Evolutionary conservation across 306 rosid genomes (phyloP).

Genomic region (Prinsepia uniflora): DNA sequence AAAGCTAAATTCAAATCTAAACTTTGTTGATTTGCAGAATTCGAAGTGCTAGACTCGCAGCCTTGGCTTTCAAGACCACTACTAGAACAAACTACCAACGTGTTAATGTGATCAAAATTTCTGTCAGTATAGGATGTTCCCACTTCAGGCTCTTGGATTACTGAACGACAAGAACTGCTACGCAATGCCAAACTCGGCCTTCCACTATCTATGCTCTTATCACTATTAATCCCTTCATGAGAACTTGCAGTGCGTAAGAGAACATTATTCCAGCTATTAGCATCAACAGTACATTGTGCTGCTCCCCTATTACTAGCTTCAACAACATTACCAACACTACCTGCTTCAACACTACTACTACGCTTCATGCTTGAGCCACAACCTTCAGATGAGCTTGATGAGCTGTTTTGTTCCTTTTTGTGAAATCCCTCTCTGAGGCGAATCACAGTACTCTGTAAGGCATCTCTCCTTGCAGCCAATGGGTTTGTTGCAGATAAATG

Average conservation of each 20-base stretch:
- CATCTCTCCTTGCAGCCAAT: slow-evolving; percentile 97
- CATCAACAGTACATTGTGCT: slow-evolving; percentile 59
- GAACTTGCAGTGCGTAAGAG: slow-evolving; percentile 62
- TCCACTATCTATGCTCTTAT: slow-evolving; percentile 97
- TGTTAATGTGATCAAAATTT: slow-evolving; percentile 57
- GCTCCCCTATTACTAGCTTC: slow-evolving; percentile 60
- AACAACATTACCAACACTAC: slow-evolving; percentile 66
- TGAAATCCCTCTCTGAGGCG: slow-evolving; percentile 98
- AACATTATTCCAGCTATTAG: slow-evolving; percentile 67
- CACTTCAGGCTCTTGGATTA: slow-evolving; percentile 75
- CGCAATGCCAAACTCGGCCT: slow-evolving; percentile 90
- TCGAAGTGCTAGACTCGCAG: slow-evolving; percentile 84
- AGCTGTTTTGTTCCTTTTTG: slow-evolving; percentile 88
- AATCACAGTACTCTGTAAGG: slow-evolving; percentile 92
- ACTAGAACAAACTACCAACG: slow-evolving; percentile 77
- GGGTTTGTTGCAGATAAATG: slow-evolving; percentile 85
- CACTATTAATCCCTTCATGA: slow-evolving; percentile 88
- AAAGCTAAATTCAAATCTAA: slow-evolving; percentile 81
- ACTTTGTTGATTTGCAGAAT: slow-evolving; percentile 87
- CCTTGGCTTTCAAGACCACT: slow-evolving; percentile 95
- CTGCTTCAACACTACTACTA: slow-evolving; percentile 96
- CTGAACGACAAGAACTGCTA: slow-evolving; percentile 94
- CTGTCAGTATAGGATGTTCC: slow-evolving; percentile 60
- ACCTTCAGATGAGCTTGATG: slow-evolving; percentile 96
- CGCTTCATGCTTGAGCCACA: slow-evolving; percentile 97